These are phyloP conservation scores for Tetrastigma voinierianum DNA, from an alignment of 164 flowering plant genomes.

Conservation along the genomic window DNA sequence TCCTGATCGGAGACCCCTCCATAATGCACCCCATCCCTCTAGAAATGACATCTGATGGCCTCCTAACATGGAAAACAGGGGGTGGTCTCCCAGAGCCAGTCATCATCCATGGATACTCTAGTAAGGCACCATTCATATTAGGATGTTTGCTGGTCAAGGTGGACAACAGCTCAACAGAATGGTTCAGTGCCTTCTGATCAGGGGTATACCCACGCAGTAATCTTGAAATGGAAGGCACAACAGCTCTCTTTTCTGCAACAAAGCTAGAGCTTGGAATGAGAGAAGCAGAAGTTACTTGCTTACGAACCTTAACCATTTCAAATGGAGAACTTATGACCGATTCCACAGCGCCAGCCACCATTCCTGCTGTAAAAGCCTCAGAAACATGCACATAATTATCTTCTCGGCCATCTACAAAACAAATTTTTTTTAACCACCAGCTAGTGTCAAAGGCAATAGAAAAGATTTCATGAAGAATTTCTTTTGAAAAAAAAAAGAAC, in stretches of 20 bases:
- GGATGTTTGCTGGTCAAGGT: conserved; percentile 52
- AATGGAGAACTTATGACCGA: conserved; percentile 73
- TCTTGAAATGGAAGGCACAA: conserved; percentile 38
- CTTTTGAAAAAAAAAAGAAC: too few species aligned
- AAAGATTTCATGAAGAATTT: too few species aligned
- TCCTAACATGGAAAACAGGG: conserved; percentile 54
- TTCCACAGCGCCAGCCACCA: conserved; percentile 74
- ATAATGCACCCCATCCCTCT: conserved; percentile 83
- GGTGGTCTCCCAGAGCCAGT: conserved; percentile 92
- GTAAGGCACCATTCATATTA: conserved; percentile 54
- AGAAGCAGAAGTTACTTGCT: conserved; percentile 78
- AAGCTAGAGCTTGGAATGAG: conserved; percentile 27
- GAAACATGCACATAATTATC: conserved; percentile 62
- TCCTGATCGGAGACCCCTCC: conserved; percentile 82
- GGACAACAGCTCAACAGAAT: conserved; percentile 62
- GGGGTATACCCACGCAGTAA: conserved; percentile 57
- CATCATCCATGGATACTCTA: conserved; percentile 92
- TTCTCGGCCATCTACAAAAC: conserved; percentile 77
- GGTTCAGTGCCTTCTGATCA: conserved; percentile 56
- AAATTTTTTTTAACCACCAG: neutral
- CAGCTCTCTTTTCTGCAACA: conserved; percentile 21
- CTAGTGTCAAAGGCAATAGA: neutral
- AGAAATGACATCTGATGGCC: conserved; percentile 51
- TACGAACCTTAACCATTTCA: conserved; percentile 80
- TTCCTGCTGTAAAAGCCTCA: conserved; percentile 86